Conservation (phyloP, 1,139 yeast species). For the Blastobotrys buckinghamii region DNA sequence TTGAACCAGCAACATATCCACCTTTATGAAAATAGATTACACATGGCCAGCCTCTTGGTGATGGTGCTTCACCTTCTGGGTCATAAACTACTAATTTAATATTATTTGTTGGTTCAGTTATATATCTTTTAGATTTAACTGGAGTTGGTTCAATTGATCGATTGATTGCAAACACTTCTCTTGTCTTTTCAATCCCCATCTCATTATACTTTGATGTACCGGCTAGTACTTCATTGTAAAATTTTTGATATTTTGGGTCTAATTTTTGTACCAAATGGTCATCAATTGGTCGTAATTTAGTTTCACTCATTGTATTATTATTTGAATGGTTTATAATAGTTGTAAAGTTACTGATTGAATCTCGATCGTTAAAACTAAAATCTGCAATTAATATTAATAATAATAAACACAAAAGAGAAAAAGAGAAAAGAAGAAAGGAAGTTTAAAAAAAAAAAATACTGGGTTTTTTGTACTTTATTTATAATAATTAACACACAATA, state of each 20-base stretch:
- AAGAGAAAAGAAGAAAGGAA: too few species aligned
- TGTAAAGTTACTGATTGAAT: too few species aligned
- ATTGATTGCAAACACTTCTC: background rate
- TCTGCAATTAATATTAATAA: too few species aligned
- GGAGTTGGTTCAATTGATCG: background rate
- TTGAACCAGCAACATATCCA: conserved; percentile 7
- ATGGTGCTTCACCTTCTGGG: background rate
- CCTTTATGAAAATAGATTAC: conserved; percentile 11
- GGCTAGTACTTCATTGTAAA: background rate
- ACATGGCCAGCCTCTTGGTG: conserved; percentile 8
- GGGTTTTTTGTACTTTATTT: too few species aligned
- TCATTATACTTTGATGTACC: background rate
- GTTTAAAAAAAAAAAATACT: too few species aligned
- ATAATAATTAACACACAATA: too few species aligned
- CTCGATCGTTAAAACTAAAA: too few species aligned
- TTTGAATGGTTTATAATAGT: too few species aligned
- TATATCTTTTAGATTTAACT: background rate
- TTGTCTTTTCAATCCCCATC: background rate
- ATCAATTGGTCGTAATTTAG: background rate
- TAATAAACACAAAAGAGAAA: too few species aligned
- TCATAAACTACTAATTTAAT: background rate
- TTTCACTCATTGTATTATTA: too few species aligned
- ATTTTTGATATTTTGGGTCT: background rate
- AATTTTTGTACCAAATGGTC: background rate
- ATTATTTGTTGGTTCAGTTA: background rate